These are phyloP conservation scores for Trichoderma atroviride DNA, from an alignment of 2,329 filamentous ascomycete genomes.

Conservation along the genomic window DNA sequence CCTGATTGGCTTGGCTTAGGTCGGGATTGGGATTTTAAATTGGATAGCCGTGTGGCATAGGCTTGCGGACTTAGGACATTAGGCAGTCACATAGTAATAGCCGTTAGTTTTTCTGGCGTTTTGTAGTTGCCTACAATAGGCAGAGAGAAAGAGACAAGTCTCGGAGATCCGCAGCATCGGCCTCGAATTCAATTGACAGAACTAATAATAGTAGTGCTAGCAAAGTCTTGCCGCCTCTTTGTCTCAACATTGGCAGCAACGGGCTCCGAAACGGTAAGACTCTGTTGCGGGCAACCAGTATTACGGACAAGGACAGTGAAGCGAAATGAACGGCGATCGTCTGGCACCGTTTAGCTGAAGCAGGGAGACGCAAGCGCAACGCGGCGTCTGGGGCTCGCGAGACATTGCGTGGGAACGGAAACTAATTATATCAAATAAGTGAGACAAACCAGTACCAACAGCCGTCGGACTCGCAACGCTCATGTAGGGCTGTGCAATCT, in stretches of 20 bases:
- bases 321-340: constrained; percentile 12
- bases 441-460: too few relatives aligned
- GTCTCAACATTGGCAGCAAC: neutral
- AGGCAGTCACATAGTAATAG: neutral
- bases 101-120: neutral
- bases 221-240: neutral
- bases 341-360: neutral
- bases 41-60: neutral
- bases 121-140: neutral
- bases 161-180: neutral
- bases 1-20: neutral
- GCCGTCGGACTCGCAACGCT: neutral
- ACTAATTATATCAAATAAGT: neutral
- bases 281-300: constrained; percentile 6
- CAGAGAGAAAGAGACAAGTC: neutral
- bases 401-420: neutral
- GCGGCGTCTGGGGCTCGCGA: constrained; percentile 4
- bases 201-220: neutral
- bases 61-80: constrained; percentile 16
- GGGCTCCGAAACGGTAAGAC: neutral
- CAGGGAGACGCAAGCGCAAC: constrained; percentile 24
- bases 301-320: neutral
- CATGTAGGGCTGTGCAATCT: constrained; percentile 15
- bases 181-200: neutral
- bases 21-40: neutral